These are phyloP conservation scores for Cenchrus americanus DNA, from an alignment of 176 grass and related monocot genomes.

Conservation along the genomic window DNA sequence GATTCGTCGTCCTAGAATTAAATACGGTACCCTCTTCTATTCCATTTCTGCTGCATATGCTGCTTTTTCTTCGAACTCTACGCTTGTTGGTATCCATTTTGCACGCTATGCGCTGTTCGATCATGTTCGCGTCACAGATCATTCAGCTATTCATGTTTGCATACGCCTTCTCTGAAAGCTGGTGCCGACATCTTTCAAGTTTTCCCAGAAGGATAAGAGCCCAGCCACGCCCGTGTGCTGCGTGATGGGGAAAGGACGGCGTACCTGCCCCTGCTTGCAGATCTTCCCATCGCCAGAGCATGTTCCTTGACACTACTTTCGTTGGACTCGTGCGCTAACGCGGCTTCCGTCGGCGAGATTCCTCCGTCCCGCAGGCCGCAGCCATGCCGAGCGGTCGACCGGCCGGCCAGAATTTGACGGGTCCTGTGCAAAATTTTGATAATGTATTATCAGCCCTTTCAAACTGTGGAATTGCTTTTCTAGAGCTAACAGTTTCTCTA, in stretches of 20 bases:
- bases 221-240: background rate
- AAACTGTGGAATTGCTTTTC: too few species aligned
- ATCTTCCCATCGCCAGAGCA: background rate
- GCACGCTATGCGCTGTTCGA: background rate
- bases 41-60: too few species aligned
- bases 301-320: background rate
- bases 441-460: too few species aligned
- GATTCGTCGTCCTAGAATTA: background rate
- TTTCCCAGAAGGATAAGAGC: background rate
- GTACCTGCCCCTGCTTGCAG: background rate
- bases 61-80: background rate
- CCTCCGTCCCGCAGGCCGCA: background rate
- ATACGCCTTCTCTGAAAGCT: background rate
- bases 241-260: conserved; percentile 21
- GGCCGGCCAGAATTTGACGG: background rate
- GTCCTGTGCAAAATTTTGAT: too few species aligned
- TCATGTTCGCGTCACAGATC: background rate
- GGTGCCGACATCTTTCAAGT: background rate
- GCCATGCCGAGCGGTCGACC: conserved; percentile 31
- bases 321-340: conserved; percentile 8
- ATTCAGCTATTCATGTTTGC: background rate
- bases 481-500: too few species aligned
- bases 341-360: conserved; percentile 43
- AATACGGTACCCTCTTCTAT: background rate
- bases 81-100: background rate